Evolutionary conservation across 148 eudicot genomes (phyloP), one percentile per base, ranked within the genome.

Genomic region (Agrostemma githago): DNA sequence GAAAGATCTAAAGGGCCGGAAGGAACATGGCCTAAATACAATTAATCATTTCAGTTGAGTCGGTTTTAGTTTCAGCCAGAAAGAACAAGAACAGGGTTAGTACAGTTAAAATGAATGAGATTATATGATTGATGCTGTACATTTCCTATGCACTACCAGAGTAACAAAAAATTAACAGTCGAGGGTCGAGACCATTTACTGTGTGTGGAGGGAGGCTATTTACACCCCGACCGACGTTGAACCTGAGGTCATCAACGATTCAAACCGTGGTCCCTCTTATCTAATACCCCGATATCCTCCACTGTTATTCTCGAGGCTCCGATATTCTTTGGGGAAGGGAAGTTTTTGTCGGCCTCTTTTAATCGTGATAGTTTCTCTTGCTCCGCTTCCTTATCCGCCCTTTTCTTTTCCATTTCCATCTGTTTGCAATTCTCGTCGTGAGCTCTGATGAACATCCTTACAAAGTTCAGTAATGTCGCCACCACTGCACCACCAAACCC

Each of bases 391-490:
- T 85, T 90, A 58, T 79, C 85, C 4, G 91, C 91, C 81, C 80
- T 89, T 76, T 89, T 94, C 87, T 88, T 94, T 67, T 94, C 97
- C 42, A 87, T 71, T 76, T 94, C 97, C 8, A 84, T 59, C 72
- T 89, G 95, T 85, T 89, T 87, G 83, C 86, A 80, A 81, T 94
- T 94, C 79, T 94, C 98, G 6, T 84, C 85, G 43, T 87, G 90
- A 16, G 98, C 93, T 66, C 86, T 85, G 51, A 62, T 73, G 76
- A 91, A 94, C 93, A 87, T 84, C 64, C 87, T 86, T 83, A 85
- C 89, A 74, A 94, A 94, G 83, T 88, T 89, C 15, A 84, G 85
- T 77, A 94, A 81, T 12, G 96, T 94, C 14, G 95, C 83, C 56
- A 91, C 90, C 74, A 94, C 98, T 91, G 88, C 87, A 70, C 40